Percentiles rank a stretch among this genome's conserved stretches.
Evolutionary conservation across 805 yeast species (phyloP).

Genomic region (Starmerella asiatica): DNA sequence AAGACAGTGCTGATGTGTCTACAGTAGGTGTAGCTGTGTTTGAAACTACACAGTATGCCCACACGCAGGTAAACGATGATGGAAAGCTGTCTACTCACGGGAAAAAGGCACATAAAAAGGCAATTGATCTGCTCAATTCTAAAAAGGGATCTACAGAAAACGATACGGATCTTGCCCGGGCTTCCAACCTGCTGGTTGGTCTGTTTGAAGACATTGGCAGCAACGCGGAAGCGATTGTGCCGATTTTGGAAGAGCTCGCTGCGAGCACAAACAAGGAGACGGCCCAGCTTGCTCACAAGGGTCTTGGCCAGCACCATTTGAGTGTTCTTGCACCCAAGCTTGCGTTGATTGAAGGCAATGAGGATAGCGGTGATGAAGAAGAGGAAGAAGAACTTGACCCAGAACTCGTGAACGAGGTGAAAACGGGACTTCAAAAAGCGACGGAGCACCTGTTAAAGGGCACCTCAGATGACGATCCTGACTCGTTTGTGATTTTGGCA

Average conservation of each 20-base stretch:
- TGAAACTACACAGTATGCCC: constrained; percentile 15
- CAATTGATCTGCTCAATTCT: constrained; percentile 1
- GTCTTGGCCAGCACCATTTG: constrained; percentile 26
- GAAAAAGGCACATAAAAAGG: constrained; percentile 4
- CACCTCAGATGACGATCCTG: constrained; percentile 60
- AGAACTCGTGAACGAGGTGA: constrained; percentile 29
- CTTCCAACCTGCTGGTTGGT: constrained; percentile 12
- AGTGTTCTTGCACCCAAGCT: constrained; percentile 23
- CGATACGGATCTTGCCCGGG: constrained; percentile 13
- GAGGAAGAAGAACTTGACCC: constrained; percentile 12
- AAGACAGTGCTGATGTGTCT: background rate
- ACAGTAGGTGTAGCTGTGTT: constrained; percentile 13
- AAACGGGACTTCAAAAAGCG: constrained; percentile 39
- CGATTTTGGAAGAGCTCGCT: background rate
- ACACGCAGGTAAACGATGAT: constrained; percentile 5
- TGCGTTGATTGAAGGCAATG: constrained; percentile 23
- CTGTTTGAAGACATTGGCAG: constrained; percentile 11
- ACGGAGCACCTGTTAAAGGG: constrained; percentile 44
- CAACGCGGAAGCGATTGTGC: background rate
- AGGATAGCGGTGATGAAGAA: constrained; percentile 20
- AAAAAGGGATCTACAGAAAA: background rate
- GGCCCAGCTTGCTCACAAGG: constrained; percentile 21
- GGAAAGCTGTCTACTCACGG: constrained; percentile 6
- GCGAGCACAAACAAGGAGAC: constrained; percentile 2
- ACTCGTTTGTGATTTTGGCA: constrained; percentile 69